Base-by-base conservation (phyloP, 2,329 filamentous ascomycete genomes). In the Sporothrix brasiliensis region DNA sequence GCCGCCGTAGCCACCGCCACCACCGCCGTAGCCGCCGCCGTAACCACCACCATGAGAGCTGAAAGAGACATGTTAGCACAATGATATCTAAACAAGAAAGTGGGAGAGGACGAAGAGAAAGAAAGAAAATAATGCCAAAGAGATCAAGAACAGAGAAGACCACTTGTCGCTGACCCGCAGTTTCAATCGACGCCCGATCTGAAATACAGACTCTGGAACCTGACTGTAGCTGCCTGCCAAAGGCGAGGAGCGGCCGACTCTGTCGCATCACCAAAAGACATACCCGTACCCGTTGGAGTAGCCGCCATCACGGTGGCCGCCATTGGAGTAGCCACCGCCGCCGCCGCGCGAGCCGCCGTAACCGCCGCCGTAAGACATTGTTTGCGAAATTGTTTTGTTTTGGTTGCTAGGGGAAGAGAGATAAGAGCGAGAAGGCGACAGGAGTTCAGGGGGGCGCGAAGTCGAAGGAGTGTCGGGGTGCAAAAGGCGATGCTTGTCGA, bases 311-410 rank as follows among this genome's bases (percentile, higher is more conserved):
- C 79, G 79, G 71, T 78, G 78, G 75, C 79, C 75, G 73, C 83
- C 80, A 21, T 63, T 63, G 21, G 56, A 63, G 41, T 63, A 63
- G n/a, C 58, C 58, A 4, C 58, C 58, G 58, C 58, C 58, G 39
- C 56, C 56, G 56, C 56, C 56, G 56, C 56, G 56, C 34, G 56
- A 61, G 56, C 56, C 56, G 27, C 73, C 72, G 75, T 80, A 81
- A 75, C 81, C 78, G 73, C 79, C 77, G 69, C 78, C 75, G 78
- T 83, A 83, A 76, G 83, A 85, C 83, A 85, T 85, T 70, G 75
- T 81, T 68, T 66, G 49, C 30, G 21, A 44, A 21, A 30, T 56
- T 70, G 67, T 34, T 63, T 49, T 67, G 50, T 39, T 50, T 71
- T 27, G 47, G 66, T 53, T 65, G 56, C 21, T 54, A 49, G 44